These are phyloP conservation scores for Spergularia bocconei DNA, from an alignment of 148 eudicot species.

Conservation along the genomic window DNA sequence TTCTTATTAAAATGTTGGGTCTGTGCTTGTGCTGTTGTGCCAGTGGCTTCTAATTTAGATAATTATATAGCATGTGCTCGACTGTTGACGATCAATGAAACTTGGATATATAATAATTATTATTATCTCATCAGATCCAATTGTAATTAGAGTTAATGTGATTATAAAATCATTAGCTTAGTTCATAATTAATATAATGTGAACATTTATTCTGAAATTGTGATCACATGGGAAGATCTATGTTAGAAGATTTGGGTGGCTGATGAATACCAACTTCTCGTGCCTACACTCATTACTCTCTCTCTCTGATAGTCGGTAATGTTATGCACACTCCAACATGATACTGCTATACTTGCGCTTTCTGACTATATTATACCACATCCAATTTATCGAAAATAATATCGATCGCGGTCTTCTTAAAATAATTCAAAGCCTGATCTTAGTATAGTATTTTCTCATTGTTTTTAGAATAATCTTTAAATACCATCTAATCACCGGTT, in stretches of 20 bases:
- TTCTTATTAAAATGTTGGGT: neutral
- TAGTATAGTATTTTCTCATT: too few species aligned
- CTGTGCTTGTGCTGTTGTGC: too few species aligned
- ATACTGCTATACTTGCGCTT: too few species aligned
- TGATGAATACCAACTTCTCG: neutral
- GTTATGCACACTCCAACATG: too few species aligned
- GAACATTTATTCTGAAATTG: neutral
- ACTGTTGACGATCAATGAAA: neutral
- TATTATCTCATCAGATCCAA: neutral
- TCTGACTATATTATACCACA: too few species aligned
- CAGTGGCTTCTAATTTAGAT: neutral
- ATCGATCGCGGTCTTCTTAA: too few species aligned
- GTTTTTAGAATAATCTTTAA: too few species aligned
- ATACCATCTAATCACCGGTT: too few species aligned
- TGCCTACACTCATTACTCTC: neutral
- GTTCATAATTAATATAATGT: neutral
- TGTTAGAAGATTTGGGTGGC: constrained; percentile 18
- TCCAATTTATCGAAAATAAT: too few species aligned
- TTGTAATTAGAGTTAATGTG: neutral
- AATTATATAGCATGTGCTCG: neutral
- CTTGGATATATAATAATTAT: neutral
- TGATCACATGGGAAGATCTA: constrained; percentile 29
- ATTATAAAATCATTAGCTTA: neutral
- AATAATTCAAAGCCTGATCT: too few species aligned
- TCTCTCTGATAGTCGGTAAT: neutral